These are phyloP conservation scores for Massarina eburnea DNA, from an alignment of 2,329 filamentous ascomycete genomes.

Conservation along the genomic window DNA sequence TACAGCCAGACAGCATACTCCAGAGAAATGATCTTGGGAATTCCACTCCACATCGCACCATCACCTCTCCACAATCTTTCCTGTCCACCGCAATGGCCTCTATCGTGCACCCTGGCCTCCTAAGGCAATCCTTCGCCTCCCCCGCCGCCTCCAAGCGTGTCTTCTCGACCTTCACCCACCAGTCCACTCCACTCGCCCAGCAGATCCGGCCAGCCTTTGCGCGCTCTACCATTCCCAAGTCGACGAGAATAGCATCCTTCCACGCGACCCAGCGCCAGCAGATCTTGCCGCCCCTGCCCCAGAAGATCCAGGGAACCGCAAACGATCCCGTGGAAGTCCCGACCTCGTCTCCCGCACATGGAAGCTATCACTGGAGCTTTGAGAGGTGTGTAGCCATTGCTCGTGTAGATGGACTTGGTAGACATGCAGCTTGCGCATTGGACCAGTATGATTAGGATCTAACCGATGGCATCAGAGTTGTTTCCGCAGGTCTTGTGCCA, in stretches of 20 bases:
- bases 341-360: constrained; percentile 72
- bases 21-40: constrained; percentile 1
- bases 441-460: background rate
- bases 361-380: constrained; percentile 98
- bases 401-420: too few relatives aligned
- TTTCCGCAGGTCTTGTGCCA: constrained; percentile 81
- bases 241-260: constrained; percentile 71
- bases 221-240: constrained; percentile 43
- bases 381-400: constrained; percentile 65
- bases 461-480: constrained; percentile 55
- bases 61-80: constrained; percentile 10
- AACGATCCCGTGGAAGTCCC: constrained; percentile 85
- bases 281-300: constrained; percentile 82
- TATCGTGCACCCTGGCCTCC: constrained; percentile 52
- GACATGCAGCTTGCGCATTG: background rate
- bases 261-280: constrained; percentile 76
- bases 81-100: constrained; percentile 52
- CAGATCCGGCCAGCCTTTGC: constrained; percentile 44
- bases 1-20: constrained; percentile 3
- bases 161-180: constrained; percentile 45
- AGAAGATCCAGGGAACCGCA: constrained; percentile 78
- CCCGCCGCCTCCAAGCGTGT: constrained; percentile 47
- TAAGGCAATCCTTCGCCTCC: constrained; percentile 49
- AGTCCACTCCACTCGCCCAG: constrained; percentile 34
- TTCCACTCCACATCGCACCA: constrained; percentile 7